Conservation (phyloP, 495 filamentous ascomycete genomes). For the Durotheca rogersii region DNA sequence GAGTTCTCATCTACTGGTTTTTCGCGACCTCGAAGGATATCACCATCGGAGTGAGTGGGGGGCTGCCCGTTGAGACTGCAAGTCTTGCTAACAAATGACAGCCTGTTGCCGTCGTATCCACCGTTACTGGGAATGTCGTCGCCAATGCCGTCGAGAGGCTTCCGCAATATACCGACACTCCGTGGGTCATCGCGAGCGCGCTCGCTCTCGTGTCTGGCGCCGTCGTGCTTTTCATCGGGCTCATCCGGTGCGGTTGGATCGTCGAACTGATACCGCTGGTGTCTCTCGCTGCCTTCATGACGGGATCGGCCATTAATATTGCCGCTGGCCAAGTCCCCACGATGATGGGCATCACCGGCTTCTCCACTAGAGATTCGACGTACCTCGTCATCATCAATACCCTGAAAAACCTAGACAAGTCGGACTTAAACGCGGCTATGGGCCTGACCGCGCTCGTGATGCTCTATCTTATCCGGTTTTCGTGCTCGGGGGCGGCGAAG, state of each 20-base stretch:
- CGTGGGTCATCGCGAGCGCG: slow-evolving; percentile 67
- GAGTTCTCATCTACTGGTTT: slow-evolving; percentile 95
- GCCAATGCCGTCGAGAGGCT: slow-evolving; percentile 53
- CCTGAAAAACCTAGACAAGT: slow-evolving; percentile 68
- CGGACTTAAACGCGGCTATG: slow-evolving; percentile 81
- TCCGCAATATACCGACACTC: slow-evolving; percentile 51
- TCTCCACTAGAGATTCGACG: slow-evolving; percentile 74
- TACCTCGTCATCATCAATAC: slow-evolving; percentile 88
- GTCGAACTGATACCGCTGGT: slow-evolving; percentile 94
- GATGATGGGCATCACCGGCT: slow-evolving; percentile 79
- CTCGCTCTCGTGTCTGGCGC: slow-evolving; percentile 77
- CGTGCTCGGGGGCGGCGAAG: slow-evolving; percentile 65
- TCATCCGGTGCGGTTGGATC: slow-evolving; percentile 82
- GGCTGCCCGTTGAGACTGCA: slow-evolving; percentile 40
- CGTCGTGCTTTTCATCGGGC: slow-evolving; percentile 80
- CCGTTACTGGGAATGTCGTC: slow-evolving; percentile 80
- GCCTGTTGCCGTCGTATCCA: slow-evolving; percentile 96
- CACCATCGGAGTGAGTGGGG: slow-evolving; percentile 82
- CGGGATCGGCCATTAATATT: slow-evolving; percentile 92
- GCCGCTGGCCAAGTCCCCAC: slow-evolving; percentile 80
- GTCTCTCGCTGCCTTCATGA: slow-evolving; percentile 96
- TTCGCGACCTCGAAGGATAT: slow-evolving; percentile 99
- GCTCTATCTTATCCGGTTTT: slow-evolving; percentile 77
- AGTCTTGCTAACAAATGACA: slow-evolving; percentile 33
- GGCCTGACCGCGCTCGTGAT: slow-evolving; percentile 79